Evolutionary conservation across 78 protist species (phyloP).

Genomic region (Dictyostelium firmibasis): DNA sequence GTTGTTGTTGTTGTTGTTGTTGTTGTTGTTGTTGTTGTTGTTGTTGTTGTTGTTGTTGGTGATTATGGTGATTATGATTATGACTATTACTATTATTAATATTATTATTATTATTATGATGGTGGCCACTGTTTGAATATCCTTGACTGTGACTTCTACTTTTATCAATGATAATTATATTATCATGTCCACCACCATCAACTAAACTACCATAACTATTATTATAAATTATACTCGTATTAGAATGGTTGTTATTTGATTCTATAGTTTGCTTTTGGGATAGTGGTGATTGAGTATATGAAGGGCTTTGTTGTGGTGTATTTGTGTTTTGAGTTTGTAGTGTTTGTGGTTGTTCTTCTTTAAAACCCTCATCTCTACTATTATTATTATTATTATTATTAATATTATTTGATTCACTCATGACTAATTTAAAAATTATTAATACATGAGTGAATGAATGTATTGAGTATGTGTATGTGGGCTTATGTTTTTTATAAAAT

Average conservation of each 20-base stretch:
- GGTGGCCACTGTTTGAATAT: background rate
- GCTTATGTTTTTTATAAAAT: too few relatives aligned
- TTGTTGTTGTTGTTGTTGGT: background rate
- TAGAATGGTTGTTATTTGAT: background rate
- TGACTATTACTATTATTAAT: background rate
- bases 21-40: background rate
- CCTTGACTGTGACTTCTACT: constrained; percentile 18
- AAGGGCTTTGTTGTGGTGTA: background rate
- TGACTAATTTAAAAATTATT: background rate
- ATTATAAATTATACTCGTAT: background rate
- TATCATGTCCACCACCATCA: background rate
- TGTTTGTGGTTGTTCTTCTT: background rate
- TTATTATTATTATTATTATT: too few relatives aligned
- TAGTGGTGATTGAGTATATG: background rate
- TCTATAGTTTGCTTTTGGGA: background rate
- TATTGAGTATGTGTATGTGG: too few relatives aligned
- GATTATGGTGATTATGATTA: too few relatives aligned
- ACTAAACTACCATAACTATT: constrained; percentile 12
- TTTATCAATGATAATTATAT: background rate
- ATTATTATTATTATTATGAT: too few relatives aligned
- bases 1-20: background rate
- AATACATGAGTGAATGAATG: background rate
- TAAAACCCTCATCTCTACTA: background rate
- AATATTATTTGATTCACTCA: background rate
- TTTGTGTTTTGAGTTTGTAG: background rate